Evolutionary conservation across 2,329 filamentous ascomycete species (phyloP), one percentile per base, ranked within the genome.

Genomic region (Geosmithia putterillii): DNA sequence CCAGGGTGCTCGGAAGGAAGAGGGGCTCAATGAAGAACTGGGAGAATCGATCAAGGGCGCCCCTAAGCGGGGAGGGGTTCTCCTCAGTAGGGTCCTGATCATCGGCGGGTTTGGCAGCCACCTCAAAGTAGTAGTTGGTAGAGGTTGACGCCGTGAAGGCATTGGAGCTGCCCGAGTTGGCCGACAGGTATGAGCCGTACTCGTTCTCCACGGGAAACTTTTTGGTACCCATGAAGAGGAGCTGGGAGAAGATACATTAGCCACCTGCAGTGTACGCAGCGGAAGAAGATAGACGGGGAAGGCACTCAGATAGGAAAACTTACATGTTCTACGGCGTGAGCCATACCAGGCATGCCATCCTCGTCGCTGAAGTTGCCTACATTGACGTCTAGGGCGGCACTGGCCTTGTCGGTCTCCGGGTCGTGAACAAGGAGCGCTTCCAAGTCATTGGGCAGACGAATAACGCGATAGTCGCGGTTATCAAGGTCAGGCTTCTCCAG

Each of bases 81-180:
- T 64, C 57, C 49, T 71, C 72, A 8, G 73, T 72, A 3, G 73
- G 64, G 25, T 75, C 69, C 42, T 72, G 64, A 34, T 73, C 69
- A 47, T 81, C 79, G 57, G 71, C 77, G 12, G 83, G 76, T 42
- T 86, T 86, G 25, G 88, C 87, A 18, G 86, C 86, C 45, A 96
- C 81, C 57, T 98, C 92, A 59, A 98, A 98, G 65, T 86, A 96
- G 67, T 94, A 98, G 65, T 96, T 96, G 49, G 92, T 98, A 42
- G 90, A 94, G 2, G 87, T 95, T 5, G 86, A 73, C 15, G 84
- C 88, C 1, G 92, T 98, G 62, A 94, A 96, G 44, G 92, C 92
- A 61, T 98, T 98, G 22, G 89, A 95, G 57, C 83, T 80, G 44
- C 92, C 92, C 9, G 88, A 94, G 60, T 95, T 83, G 46, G 86